These are phyloP conservation scores for Rheum nobile DNA, from an alignment of 148 eudicot species.

Conservation along the genomic window DNA sequence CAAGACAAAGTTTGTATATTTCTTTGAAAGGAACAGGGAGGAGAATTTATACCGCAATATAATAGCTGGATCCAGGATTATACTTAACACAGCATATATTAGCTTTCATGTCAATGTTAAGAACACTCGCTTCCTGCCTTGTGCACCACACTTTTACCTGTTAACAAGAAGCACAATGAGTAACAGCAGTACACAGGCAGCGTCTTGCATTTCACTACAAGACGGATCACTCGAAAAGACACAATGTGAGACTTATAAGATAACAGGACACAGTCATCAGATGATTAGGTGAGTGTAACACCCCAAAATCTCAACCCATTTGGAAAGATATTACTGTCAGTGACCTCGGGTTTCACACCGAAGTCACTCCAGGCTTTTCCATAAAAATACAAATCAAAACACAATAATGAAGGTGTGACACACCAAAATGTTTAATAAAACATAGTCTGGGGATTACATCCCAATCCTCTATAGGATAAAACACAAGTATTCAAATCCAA, in stretches of 20 bases:
- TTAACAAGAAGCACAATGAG: conserved; percentile 6
- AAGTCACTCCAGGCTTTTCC: no score
- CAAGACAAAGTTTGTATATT: no score
- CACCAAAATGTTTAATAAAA: no score
- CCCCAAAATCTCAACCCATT: no score
- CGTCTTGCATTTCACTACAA: not conserved
- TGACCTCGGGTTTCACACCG: no score
- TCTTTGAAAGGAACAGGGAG: not conserved
- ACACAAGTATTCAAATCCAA: no score
- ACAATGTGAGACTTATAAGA: not conserved
- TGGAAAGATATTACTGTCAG: no score
- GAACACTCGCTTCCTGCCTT: conserved; percentile 62
- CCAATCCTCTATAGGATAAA: no score
- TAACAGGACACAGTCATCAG: not conserved
- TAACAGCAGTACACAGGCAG: not conserved
- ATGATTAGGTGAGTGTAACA: not conserved
- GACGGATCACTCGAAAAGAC: not conserved
- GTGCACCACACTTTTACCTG: conserved; percentile 83
- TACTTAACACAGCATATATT: conserved; percentile 75
- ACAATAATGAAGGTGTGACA: no score
- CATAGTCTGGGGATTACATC: no score
- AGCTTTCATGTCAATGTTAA: conserved; percentile 74
- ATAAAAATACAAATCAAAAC: no score
- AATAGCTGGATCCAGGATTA: conserved; percentile 60
- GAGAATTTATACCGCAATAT: conserved; percentile 42